Evolutionary conservation across 768 basidiomycete species (phyloP), one percentile per base, ranked within the genome.

Genomic region (Cystobasidium tubakii): DNA sequence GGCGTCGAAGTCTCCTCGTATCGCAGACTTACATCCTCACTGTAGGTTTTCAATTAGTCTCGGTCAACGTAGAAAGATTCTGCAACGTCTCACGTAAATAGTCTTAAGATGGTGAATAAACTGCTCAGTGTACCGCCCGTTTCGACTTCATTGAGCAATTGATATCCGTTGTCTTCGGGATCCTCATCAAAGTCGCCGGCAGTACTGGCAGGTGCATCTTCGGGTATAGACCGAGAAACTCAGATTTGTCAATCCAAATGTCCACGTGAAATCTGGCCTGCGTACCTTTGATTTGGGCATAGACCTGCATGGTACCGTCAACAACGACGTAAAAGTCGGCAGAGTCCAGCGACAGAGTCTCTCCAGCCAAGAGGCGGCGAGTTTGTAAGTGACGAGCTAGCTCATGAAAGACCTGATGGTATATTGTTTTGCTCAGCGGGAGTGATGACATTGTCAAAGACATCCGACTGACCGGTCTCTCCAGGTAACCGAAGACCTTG

Each of bases 291-390:
- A 75, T 87, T 73, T 87, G 86, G 19, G 91, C 91, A 80, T 86
- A 96, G 13, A 98, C 92, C 79, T 99, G 92, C 17, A 95, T 95
- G 75, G 86, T 89, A n/a, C 96, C 96, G 80, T 99, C 96, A 36
- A 98, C 89, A 39, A 99, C 95, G 80, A 92, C 97, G 81, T 97
- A 98, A 82, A 99, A 99, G 78, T 91, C 91, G 82, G 97, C 90
- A 79, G 90, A 86, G 77, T 93, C 90, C 1, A 97, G 85, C 33
- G 90, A 89, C 73, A 97, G 85, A 64, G 90, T 95, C 78, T 99
- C 96, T 2, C 96, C 95, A 3, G 96, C 96, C 65, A 96, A 90
- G 25, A 99, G 83, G n/a, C 94, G 84, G 75, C 92, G 86, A 1
- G 96, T 99, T 81, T 98, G 95, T 19, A 99, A 83, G 82, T 99